These are phyloP conservation scores for Boletellus ananas DNA, from an alignment of 768 basidiomycete species.

Conservation along the genomic window DNA sequence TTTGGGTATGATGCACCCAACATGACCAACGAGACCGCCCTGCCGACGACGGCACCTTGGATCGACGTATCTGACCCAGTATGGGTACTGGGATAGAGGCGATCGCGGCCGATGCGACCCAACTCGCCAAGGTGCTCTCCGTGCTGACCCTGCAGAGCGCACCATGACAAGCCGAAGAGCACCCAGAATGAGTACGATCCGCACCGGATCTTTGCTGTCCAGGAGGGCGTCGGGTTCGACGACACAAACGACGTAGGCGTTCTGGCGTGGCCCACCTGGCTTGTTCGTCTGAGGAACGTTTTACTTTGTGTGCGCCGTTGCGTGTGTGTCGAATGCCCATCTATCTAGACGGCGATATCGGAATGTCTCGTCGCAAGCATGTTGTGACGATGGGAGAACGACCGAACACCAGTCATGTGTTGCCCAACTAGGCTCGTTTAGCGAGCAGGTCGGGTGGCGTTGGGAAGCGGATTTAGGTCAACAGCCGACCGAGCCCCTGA, in stretches of 20 bases:
- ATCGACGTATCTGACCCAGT: constrained; percentile 13
- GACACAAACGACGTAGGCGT: constrained; percentile 10
- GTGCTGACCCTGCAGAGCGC: constrained; percentile 27
- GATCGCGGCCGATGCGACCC: neutral
- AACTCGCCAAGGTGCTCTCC: constrained; percentile 4
- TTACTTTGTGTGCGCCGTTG: no score
- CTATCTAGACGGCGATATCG: no score
- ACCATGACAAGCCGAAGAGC: constrained; percentile 36
- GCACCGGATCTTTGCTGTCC: constrained; percentile 5
- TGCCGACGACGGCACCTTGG: constrained; percentile 34
- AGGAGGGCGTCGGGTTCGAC: constrained; percentile 25
- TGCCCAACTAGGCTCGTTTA: no score
- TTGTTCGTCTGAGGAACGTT: no score
- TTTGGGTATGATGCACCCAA: constrained; percentile 34
- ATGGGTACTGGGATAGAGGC: constrained; percentile 1
- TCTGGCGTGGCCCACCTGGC: no score
- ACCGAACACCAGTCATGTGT: no score
- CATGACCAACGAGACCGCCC: constrained; percentile 33
- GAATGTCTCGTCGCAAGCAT: no score
- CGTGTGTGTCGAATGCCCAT: no score
- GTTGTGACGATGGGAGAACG: no score
- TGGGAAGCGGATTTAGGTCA: no score
- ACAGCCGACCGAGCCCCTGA: no score
- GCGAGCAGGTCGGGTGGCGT: no score
- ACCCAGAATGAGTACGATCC: constrained; percentile 35